Percentiles rank a stretch among this genome's conserved stretches.
phyloP scores from a whole-genome alignment of 306 rosid genomes.

The Quercus ilex region DNA sequence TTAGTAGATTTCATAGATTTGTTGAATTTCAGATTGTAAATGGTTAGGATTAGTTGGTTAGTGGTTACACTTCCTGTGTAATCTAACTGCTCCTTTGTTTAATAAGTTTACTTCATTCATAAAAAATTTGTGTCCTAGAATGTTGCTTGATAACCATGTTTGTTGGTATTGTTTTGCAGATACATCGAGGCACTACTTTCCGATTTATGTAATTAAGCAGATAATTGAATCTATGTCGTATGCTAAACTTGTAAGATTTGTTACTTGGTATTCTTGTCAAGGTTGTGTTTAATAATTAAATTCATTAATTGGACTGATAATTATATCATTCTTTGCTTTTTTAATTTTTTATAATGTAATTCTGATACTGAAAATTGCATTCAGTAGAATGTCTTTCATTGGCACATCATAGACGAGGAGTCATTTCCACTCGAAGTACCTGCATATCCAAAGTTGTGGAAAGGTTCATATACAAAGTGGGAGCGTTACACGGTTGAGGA shows the following conservation, averaged over 20 bases:
- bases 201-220: slow-evolving; percentile 71
- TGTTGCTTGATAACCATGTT: slow-evolving; percentile 20
- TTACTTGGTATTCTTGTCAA: slow-evolving; percentile 3
- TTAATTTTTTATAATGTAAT: slow-evolving; percentile 26
- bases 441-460: slow-evolving; percentile 84
- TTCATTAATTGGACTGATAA: slow-evolving; percentile 7
- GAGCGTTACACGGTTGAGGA: slow-evolving; percentile 94
- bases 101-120: too few species aligned
- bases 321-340: slow-evolving; percentile 2
- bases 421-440: slow-evolving; percentile 95
- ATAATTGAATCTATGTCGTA: slow-evolving; percentile 90
- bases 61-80: too few species aligned
- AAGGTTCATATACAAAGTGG: slow-evolving; percentile 85
- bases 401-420: slow-evolving; percentile 91
- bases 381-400: slow-evolving; percentile 87
- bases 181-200: slow-evolving; percentile 93
- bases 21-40: too few species aligned
- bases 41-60: too few species aligned
- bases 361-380: slow-evolving; percentile 42
- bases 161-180: slow-evolving; percentile 53
- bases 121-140: slow-evolving; percentile 11
- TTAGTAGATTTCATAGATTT: too few species aligned
- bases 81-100: too few species aligned
- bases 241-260: slow-evolving; percentile 80
- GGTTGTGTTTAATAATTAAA: slow-evolving; percentile 8